These are phyloP conservation scores for Candida xiaguanensis DNA, from an alignment of 805 yeast species.

Conservation along the genomic window DNA sequence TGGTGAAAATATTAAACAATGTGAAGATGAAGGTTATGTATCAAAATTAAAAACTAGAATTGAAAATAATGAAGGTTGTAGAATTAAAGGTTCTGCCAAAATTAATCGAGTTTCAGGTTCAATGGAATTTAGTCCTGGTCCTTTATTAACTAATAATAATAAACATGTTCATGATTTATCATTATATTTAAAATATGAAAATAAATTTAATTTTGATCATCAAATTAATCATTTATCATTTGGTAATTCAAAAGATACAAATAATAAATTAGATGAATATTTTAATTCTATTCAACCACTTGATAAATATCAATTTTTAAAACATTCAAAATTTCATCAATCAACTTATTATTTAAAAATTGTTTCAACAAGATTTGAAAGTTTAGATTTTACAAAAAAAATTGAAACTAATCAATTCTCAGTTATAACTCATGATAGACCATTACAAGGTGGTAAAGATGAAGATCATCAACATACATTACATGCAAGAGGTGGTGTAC, in stretches of 20 bases:
- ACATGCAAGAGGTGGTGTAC: slow-evolving; percentile 82
- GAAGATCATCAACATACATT: slow-evolving; percentile 85
- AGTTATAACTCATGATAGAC: slow-evolving; percentile 84
- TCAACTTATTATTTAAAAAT: slow-evolving; percentile 82
- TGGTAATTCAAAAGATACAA: slow-evolving; percentile 46
- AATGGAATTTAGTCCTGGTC: slow-evolving; percentile 95
- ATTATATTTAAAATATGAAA: slow-evolving; percentile 52
- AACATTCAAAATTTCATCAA: slow-evolving; percentile 54
- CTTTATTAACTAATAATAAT: slow-evolving; percentile 54
- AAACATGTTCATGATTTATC: slow-evolving; percentile 85
- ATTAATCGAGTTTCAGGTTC: slow-evolving; percentile 87
- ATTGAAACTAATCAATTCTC: slow-evolving; percentile 88
- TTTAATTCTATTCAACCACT: slow-evolving; percentile 57
- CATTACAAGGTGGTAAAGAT: slow-evolving; percentile 82
- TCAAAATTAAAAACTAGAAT: slow-evolving; percentile 53
- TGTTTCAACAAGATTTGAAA: slow-evolving; percentile 84
- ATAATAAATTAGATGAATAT: slow-evolving; percentile 12
- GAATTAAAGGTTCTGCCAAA: slow-evolving; percentile 72
- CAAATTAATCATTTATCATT: slow-evolving; percentile 76
- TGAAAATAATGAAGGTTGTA: slow-evolving; percentile 71
- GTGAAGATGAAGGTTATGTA: slow-evolving; percentile 87
- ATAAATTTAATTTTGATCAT: slow-evolving; percentile 73
- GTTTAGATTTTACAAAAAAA: slow-evolving; percentile 43
- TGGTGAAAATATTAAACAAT: slow-evolving; percentile 82
- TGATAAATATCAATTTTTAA: slow-evolving; percentile 45